These are phyloP conservation scores for Neurospora tetraspora DNA, from an alignment of 495 filamentous ascomycete species.

Conservation along the genomic window DNA sequence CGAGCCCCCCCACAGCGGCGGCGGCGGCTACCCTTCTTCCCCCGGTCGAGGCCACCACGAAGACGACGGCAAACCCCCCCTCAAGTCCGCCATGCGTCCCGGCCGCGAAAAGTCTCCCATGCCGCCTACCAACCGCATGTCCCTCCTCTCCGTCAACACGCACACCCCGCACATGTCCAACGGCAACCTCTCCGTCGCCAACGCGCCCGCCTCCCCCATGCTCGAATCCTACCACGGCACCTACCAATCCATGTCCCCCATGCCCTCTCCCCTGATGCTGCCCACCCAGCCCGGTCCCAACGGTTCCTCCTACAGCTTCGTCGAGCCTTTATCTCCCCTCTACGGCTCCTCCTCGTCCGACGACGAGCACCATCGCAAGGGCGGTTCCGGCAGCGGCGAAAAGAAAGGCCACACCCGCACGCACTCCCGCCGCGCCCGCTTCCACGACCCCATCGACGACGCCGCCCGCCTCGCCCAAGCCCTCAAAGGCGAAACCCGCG, in stretches of 20 bases:
- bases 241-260: slow-evolving; percentile 90
- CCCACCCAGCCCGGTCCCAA: slow-evolving; percentile 24
- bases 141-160: slow-evolving; percentile 32
- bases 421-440: slow-evolving; percentile 45
- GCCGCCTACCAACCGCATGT: slow-evolving; percentile 40
- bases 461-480: slow-evolving; percentile 66
- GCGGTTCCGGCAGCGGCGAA: slow-evolving; percentile 10
- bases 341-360: slow-evolving; percentile 20
- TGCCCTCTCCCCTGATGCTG: slow-evolving; percentile 66
- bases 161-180: slow-evolving; percentile 27
- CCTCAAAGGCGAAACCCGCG: slow-evolving; percentile 55
- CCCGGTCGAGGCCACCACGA: slow-evolving; percentile 1
- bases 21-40: slow-evolving; percentile 8
- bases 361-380: slow-evolving; percentile 16
- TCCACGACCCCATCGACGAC: slow-evolving; percentile 73
- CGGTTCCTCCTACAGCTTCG: slow-evolving; percentile 1
- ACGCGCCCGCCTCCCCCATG: slow-evolving; percentile 69
- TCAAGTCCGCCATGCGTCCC: slow-evolving; percentile 24
- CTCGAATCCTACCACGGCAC: slow-evolving; percentile 90
- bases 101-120: slow-evolving; percentile 33
- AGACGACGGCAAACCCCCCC: slow-evolving; percentile 3
- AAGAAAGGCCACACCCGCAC: slow-evolving; percentile 14
- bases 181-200: slow-evolving; percentile 28
- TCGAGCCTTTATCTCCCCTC: slow-evolving; percentile 34
- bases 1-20: slow-evolving; percentile 14